Evolutionary conservation across 2,329 filamentous ascomycete genomes (phyloP).

Genomic region (Trichoderma semiorbis): DNA sequence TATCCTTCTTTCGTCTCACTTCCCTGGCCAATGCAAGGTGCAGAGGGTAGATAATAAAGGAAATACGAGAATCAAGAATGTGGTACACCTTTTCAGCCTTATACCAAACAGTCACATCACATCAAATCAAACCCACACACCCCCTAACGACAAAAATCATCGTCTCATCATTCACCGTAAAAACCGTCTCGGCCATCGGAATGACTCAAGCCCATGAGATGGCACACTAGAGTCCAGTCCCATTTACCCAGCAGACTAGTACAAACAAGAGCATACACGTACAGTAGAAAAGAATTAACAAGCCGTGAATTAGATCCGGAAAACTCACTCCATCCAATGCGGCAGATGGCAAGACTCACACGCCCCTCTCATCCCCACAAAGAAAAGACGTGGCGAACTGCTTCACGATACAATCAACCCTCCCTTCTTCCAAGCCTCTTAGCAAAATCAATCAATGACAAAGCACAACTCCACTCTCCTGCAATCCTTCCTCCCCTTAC

Average conservation of each 20-base stretch:
- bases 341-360: not conserved
- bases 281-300: not conserved
- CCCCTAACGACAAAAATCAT: not conserved
- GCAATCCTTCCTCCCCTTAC: not conserved
- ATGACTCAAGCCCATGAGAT: not conserved
- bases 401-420: not conserved
- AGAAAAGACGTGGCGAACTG: not conserved
- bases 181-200: not conserved
- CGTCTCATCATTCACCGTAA: not conserved
- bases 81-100: constrained; percentile 6
- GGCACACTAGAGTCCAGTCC: not conserved
- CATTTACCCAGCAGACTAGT: not conserved
- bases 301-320: not conserved
- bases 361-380: not conserved
- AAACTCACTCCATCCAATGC: not conserved
- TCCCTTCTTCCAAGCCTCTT: not conserved
- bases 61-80: not conserved
- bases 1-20: not conserved
- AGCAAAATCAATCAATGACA: not conserved
- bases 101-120: not conserved
- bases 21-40: not conserved
- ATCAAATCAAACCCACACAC: not conserved
- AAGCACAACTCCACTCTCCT: not conserved
- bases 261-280: no score
- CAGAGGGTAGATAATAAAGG: not conserved